Evolutionary conservation across 768 basidiomycete species (phyloP), one percentile per base, ranked within the genome.

Genomic region (Macrolepiota dolichaula): DNA sequence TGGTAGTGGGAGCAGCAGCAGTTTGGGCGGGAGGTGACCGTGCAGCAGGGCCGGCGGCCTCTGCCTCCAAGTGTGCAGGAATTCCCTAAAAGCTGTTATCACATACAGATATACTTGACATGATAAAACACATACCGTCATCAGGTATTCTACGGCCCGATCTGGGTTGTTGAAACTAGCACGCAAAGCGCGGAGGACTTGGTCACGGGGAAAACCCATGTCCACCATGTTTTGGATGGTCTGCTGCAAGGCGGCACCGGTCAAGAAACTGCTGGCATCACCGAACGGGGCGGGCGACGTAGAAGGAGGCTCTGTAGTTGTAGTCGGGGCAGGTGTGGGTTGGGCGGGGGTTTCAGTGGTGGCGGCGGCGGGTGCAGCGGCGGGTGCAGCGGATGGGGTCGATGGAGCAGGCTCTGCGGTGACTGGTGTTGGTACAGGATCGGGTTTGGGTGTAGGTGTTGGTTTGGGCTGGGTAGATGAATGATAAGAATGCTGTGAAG

Each of bases 111-210:
- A 50, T 22, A 44, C 44, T 47, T 44, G 51, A 65, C 51, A 12
- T 10, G 44, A 56, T 29, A 19, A 12, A 44, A 36, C 12, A 76
- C 89, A 65, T 67, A 96, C 96, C 62, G 71, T 96, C 85, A 98
- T 89, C 58, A 99, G 77, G 74, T 99, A 99, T 73, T 99, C 97
- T n/a, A 94, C 96, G 6, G 97, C 97, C 32, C 97, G 85, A 67
- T 98, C 95, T 7, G 97, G 92, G 75, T 99, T 98, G 75, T 99
- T 99, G 77, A 84, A 99, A 70, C 92, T 95, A 27, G 96, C 97
- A 62, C 94, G 81, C 71, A 99, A 71, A 3, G 96, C 95, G 15
- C 87, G 84, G 68, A 87, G 73, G 44, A 98, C 93, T 68, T 93
- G 85, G 3, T 95, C 94, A 40, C 87, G 82, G 62, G 84, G 82